Conservation (phyloP, 371 early-diverging fungal species). For the Rhizomucor miehei region DNA sequence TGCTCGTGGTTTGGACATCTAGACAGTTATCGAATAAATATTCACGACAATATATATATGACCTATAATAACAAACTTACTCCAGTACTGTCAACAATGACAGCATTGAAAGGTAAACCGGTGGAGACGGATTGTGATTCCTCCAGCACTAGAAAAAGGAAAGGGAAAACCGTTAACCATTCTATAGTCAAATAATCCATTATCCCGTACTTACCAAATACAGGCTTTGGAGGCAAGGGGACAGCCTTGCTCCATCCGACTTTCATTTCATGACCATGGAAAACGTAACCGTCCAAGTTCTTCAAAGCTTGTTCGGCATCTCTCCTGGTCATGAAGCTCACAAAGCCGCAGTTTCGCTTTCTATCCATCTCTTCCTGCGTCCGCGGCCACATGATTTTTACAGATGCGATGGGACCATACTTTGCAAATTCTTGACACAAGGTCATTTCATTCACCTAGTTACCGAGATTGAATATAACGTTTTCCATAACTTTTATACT, state of each 20-base stretch:
- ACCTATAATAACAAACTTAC: background rate
- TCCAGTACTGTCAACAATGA: constrained; percentile 22
- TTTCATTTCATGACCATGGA: constrained; percentile 63
- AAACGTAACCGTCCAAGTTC: constrained; percentile 69
- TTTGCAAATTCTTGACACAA: constrained; percentile 77
- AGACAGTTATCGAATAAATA: background rate
- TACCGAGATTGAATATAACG: background rate
- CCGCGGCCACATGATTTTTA: constrained; percentile 96
- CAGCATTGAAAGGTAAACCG: constrained; percentile 76
- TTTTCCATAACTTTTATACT: background rate
- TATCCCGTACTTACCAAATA: constrained; percentile 57
- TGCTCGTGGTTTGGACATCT: constrained; percentile 20
- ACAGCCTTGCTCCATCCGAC: constrained; percentile 93
- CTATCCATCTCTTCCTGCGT: constrained; percentile 81
- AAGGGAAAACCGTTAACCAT: background rate
- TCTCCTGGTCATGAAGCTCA: constrained; percentile 83
- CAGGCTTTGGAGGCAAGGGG: constrained; percentile 73
- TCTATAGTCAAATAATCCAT: no score
- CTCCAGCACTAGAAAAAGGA: constrained; percentile 34
- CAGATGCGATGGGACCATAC: constrained; percentile 88
- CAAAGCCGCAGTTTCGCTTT: constrained; percentile 83
- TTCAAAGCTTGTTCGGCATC: constrained; percentile 75
- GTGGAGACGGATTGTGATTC: constrained; percentile 27
- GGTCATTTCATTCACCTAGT: constrained; percentile 61
- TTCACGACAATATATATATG: background rate